Evolutionary conservation across 768 basidiomycete genomes (phyloP), one percentile per base, ranked within the genome.

Genomic region (Boletellus emodensis): DNA sequence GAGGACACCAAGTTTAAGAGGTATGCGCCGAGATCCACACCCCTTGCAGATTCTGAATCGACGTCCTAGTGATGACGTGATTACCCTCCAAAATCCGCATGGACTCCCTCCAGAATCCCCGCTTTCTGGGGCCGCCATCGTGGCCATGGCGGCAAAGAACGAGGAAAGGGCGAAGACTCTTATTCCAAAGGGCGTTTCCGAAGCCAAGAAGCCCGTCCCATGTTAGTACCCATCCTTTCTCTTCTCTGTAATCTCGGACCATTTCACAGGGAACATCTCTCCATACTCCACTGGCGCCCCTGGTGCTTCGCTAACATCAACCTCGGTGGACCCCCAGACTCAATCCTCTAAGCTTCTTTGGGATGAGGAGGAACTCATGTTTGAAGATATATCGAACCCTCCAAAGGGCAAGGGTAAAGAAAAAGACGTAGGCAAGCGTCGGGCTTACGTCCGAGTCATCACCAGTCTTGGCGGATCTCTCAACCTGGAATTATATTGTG

Each of bases 331-430:
- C 57, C 86, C 93, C 12, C 81, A 83, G 49, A 80, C 78, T 3
- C 58, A 63, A 39, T 70, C 72, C 40, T 84, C 94, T 42, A 84
- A 88, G 59, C 80, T 96, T 4, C 72, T 98, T n/a, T 94, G 94
- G 83, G 94, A 99, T 67, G 96, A 98, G 82, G 96, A 99, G 70
- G 95, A 98, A 65, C 74, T 94, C 14, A 99, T 99, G 96, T 99
- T 94, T 58, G 95, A 97, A 68, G 89, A 90, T 32, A 84, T 99
- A 57, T 76, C 84, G 12, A 86, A 85, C 51, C 83, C 84, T 13
- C 75, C 75, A 2, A 91, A 90, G 67, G 85, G 88, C 1, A 92
- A 92, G 68, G 86, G 85, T 2, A 98, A 97, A 68, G 94, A 94
- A 63, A 95, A 94, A 63, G 91, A 95, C 55, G 76, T 94, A 17